Base-by-base conservation (phyloP, 176 grass and related monocot genomes). In the Aegilops bicornis region DNA sequence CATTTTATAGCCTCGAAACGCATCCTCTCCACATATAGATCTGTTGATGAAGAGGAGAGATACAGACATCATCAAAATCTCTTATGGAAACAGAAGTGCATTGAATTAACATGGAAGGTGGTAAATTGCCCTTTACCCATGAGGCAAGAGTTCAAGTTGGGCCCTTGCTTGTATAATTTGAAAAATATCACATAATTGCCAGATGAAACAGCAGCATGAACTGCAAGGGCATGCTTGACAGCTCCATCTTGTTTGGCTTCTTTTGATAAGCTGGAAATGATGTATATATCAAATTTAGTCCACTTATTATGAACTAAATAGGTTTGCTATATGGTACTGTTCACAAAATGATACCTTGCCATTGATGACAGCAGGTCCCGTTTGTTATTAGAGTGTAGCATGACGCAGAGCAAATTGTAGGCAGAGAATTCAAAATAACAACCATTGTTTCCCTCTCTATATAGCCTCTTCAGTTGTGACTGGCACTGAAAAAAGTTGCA, bases 131-230 rank as follows among this genome's bases (percentile, higher is more conserved):
- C 43, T 87, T 87, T 98, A 98, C 96, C 93, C 96, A 98, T 98
- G 72, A 98, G 90, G 78, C 69, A 98, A 58, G 86, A 92, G 47
- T 98, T 95, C 48, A 98, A 83, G 84, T 98, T 98, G 23, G 96
- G 96, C 7, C 93, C 93, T 39, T 84, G 32, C 82, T 92, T 98
- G 78, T 98, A 98, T 64, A 98, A 60, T 91, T 89, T 95, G 66
- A 98, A 98, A 88, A 94, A 98, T 58, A 94, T 76, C 7, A 98
- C 89, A 82, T 95, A 98, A 85, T 95, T 98, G 80, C 96, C 88
- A 75, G 93, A 98, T 89, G 87, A 95, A 85, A 95, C 91, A 81
- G 96, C 90, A 77, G 90, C 78, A 72, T 90, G 96, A 80, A 98
- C 96, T 66, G 87, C 83, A 68, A 95, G 96, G 66, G 96, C 93